phyloP scores from a whole-genome alignment of 352 stramenopile species.

The Globisporangium abappressorium region DNA sequence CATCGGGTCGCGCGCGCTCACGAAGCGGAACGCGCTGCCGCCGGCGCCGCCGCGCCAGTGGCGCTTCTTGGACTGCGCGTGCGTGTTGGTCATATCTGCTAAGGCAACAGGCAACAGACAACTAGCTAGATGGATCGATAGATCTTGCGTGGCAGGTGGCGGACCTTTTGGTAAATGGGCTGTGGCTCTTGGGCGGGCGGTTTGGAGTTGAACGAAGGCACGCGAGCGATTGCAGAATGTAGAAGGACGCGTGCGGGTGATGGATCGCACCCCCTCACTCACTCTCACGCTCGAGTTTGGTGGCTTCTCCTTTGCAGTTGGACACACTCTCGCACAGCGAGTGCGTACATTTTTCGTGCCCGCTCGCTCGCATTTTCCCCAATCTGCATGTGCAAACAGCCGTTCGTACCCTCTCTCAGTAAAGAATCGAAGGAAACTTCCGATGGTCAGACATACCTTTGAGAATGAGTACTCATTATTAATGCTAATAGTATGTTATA shows the following conservation, averaged over 20 bases:
- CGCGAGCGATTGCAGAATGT: background rate
- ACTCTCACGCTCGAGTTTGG: background rate
- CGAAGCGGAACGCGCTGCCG: constrained; percentile 8
- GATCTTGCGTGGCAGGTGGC: background rate
- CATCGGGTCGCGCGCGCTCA: constrained; percentile 19
- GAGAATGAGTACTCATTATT: no score
- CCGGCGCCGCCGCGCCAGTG: constrained; percentile 28
- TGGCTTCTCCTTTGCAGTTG: background rate
- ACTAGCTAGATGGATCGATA: background rate
- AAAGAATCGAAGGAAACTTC: constrained; percentile 17
- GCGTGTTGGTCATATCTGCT: constrained; percentile 25
- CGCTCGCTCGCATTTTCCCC: background rate
- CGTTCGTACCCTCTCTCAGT: background rate
- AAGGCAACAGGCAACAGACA: background rate
- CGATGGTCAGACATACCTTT: background rate
- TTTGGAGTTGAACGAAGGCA: background rate
- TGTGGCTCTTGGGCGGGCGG: background rate
- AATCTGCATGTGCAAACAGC: background rate
- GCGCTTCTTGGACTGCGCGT: constrained; percentile 46
- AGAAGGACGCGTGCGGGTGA: background rate
- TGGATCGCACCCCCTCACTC: constrained; percentile 6
- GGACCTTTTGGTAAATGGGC: background rate
- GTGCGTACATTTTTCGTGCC: background rate
- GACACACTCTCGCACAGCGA: background rate
- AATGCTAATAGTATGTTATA: no score